phyloP scores from a whole-genome alignment of 805 yeast genomes.

The Saccharomycopsis babjevae region DNA sequence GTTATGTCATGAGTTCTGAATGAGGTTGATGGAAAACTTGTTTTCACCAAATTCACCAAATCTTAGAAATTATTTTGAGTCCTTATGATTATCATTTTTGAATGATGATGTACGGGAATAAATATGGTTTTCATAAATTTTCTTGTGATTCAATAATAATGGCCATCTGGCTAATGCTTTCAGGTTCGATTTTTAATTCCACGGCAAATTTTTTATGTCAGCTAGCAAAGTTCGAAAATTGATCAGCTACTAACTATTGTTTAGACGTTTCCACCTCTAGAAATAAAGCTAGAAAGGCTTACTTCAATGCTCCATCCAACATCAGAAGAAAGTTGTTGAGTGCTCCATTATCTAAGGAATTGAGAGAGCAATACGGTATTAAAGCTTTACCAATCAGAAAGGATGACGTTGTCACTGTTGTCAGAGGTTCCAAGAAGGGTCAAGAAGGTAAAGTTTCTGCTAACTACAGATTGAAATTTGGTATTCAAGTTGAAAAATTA shows the following conservation, averaged over 20 bases:
- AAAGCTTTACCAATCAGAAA: constrained; percentile 95
- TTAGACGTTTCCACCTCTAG: constrained; percentile 98
- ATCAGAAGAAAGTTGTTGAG: constrained; percentile 90
- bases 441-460: constrained; percentile 97
- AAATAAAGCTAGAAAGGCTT: constrained; percentile 99
- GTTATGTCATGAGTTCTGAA: background rate
- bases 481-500: constrained; percentile 94
- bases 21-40: too few species aligned
- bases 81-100: background rate
- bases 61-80: too few species aligned
- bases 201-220: background rate
- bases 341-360: constrained; percentile 98
- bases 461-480: constrained; percentile 97
- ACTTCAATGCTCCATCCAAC: constrained; percentile 96
- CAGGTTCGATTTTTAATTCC: background rate
- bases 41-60: too few species aligned
- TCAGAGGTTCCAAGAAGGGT: constrained; percentile 99
- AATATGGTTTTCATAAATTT: too few species aligned
- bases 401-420: constrained; percentile 91
- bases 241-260: constrained; percentile 5
- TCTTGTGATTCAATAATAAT: too few species aligned
- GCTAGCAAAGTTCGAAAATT: background rate
- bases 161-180: background rate
- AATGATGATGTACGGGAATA: too few species aligned
- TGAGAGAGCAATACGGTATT: constrained; percentile 94